Percentiles rank a stretch among this genome's conserved stretches.
phyloP scores from a whole-genome alignment of 139 green algal species.

The Desmodesmus armatus region DNA sequence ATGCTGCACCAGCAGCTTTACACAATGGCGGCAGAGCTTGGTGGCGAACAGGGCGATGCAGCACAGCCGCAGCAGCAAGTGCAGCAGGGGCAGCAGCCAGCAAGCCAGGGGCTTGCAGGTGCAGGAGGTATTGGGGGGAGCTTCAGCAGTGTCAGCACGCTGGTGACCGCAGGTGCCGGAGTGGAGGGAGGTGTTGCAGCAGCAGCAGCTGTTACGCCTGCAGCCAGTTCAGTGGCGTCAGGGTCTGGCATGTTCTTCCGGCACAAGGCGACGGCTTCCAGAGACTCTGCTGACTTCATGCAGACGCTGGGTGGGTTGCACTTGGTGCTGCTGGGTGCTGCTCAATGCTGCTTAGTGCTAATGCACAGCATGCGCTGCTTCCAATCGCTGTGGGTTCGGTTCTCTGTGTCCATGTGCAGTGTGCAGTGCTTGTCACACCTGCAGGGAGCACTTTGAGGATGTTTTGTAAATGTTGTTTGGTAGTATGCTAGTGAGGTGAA shows the following conservation, averaged over 20 bases:
- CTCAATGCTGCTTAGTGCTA: no score
- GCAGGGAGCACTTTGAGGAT: not conserved
- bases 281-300: slow-evolving; percentile 29
- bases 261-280: slow-evolving; percentile 23
- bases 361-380: not conserved
- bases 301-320: slow-evolving; percentile 14
- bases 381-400: not conserved
- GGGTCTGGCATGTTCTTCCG: not conserved
- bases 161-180: not conserved
- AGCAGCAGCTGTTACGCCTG: not conserved
- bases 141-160: not conserved
- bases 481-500: no score
- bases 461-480: not conserved
- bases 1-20: slow-evolving; percentile 56
- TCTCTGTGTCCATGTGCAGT: not conserved
- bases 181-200: not conserved
- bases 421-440: not conserved
- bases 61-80: slow-evolving; percentile 6
- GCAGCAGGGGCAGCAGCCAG: not conserved
- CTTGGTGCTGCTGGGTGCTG: no score
- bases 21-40: not conserved
- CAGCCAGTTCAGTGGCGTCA: slow-evolving; percentile 6
- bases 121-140: not conserved
- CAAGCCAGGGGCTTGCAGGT: not conserved
- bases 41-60: not conserved